phyloP scores from a whole-genome alignment of 2,329 filamentous ascomycete genomes.

The Pestalotiopsis sp. region DNA sequence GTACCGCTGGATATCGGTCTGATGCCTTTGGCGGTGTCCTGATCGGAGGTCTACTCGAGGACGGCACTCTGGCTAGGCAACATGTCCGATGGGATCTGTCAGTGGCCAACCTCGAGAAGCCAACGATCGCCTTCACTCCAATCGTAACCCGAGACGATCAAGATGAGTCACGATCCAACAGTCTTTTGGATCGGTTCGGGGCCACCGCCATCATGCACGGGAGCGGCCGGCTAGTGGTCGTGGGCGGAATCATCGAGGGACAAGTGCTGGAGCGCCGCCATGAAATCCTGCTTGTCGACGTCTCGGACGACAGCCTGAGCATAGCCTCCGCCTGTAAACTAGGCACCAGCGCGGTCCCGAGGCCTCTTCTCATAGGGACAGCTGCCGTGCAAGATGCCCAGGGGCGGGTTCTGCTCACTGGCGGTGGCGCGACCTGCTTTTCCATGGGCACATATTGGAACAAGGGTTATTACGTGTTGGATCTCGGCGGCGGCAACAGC shows the following conservation, averaged over 20 bases:
- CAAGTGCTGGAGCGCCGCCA: slow-evolving; percentile 46
- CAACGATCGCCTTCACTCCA: slow-evolving; percentile 28
- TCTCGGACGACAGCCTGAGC: slow-evolving; percentile 30
- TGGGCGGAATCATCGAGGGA: slow-evolving; percentile 47
- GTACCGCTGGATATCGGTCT: slow-evolving; percentile 26
- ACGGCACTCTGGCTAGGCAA: slow-evolving; percentile 65
- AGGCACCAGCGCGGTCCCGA: slow-evolving; percentile 18
- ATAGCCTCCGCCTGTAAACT: slow-evolving; percentile 25
- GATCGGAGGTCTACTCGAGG: slow-evolving; percentile 69
- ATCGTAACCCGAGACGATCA: slow-evolving; percentile 16
- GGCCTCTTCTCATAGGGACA: slow-evolving; percentile 74
- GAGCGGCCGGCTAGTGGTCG: slow-evolving; percentile 31
- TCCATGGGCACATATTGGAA: slow-evolving; percentile 91
- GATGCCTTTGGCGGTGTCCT: slow-evolving; percentile 60
- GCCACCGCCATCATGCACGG: slow-evolving; percentile 37
- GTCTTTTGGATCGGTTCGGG: slow-evolving; percentile 43
- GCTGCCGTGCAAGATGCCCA: slow-evolving; percentile 52
- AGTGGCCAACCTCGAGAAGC: slow-evolving; percentile 23
- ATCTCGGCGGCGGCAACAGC: neutral
- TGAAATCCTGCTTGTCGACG: slow-evolving; percentile 52
- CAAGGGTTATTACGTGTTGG: slow-evolving; percentile 41
- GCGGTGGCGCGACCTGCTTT: slow-evolving; percentile 87
- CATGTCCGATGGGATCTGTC: slow-evolving; percentile 66
- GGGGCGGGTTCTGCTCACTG: slow-evolving; percentile 63
- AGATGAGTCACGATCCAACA: slow-evolving; percentile 13